Percentiles rank a stretch among this genome's conserved stretches.
Conservation (phyloP, 2,329 filamentous ascomycete genomes). For the Colletotrichum tropicicola region DNA sequence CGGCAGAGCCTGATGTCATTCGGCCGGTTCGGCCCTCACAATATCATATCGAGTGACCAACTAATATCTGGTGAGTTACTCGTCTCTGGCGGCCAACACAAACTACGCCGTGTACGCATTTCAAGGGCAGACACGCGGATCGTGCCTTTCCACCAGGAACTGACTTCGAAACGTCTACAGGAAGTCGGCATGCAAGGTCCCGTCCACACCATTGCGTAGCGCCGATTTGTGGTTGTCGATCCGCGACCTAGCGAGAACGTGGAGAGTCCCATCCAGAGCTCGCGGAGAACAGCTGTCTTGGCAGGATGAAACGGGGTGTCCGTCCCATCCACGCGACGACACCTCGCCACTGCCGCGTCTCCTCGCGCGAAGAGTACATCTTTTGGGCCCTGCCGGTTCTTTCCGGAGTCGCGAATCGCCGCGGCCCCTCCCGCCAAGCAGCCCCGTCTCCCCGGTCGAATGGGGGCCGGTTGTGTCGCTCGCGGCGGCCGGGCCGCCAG, state of each 20-base stretch:
- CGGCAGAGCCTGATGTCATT: neutral
- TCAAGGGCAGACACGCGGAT: neutral
- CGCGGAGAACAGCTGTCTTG: conserved; percentile 16
- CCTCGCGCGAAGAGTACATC: neutral
- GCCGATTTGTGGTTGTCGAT: conserved; percentile 2
- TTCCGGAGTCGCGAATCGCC: conserved; percentile 7
- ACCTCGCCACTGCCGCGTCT: neutral
- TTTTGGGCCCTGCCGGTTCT: neutral
- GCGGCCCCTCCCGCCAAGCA: conserved; percentile 18
- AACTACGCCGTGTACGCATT: neutral
- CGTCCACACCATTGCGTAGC: conserved; percentile 16
- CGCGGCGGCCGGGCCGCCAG: too few species aligned
- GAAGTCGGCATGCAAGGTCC: conserved; percentile 13
- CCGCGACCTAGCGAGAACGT: neutral
- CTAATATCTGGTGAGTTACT: neutral
- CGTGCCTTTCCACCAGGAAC: neutral
- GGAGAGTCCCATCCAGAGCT: neutral
- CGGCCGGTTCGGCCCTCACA: neutral
- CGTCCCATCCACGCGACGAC: neutral
- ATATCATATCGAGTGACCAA: neutral
- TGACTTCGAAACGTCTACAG: conserved; percentile 7
- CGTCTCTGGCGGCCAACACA: neutral
- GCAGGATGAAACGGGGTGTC: neutral
- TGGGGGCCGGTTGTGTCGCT: too few species aligned
- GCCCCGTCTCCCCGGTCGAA: neutral